Conservation (phyloP, 805 yeast genomes). For the Candida chilensis region DNA sequence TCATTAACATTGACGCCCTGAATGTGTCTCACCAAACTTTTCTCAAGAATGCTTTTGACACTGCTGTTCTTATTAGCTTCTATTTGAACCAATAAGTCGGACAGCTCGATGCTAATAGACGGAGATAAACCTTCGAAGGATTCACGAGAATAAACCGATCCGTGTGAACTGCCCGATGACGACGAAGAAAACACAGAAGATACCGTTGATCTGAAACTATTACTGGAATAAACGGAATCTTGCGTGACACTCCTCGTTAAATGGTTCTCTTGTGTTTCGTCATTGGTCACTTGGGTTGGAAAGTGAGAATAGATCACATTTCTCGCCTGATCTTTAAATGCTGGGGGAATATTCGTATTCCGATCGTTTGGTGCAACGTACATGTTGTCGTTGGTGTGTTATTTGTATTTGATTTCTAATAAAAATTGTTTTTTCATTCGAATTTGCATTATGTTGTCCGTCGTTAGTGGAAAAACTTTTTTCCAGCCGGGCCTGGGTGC, state of each 20-base stretch:
- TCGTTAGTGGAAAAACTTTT: no score
- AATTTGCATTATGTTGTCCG: no score
- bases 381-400: no score
- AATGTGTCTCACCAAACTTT: neutral
- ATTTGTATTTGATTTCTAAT: no score
- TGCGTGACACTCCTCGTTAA: neutral
- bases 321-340: conserved; percentile 1
- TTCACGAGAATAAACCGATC: neutral
- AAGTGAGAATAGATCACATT: neutral
- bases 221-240: neutral
- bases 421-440: no score
- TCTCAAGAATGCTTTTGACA: neutral
- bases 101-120: neutral
- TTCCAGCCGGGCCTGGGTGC: no score
- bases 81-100: neutral
- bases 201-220: neutral
- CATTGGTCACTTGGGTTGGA: neutral
- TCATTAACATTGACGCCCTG: conserved; percentile 21
- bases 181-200: neutral
- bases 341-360: no score
- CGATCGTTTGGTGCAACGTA: no score
- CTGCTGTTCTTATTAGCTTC: neutral
- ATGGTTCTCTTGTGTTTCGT: neutral
- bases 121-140: neutral
- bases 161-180: neutral